Percentiles rank a stretch among this genome's conserved stretches.
These are phyloP conservation scores for Mucor irregularis DNA, from an alignment of 371 early-diverging fungal species.

Conservation along the genomic window DNA sequence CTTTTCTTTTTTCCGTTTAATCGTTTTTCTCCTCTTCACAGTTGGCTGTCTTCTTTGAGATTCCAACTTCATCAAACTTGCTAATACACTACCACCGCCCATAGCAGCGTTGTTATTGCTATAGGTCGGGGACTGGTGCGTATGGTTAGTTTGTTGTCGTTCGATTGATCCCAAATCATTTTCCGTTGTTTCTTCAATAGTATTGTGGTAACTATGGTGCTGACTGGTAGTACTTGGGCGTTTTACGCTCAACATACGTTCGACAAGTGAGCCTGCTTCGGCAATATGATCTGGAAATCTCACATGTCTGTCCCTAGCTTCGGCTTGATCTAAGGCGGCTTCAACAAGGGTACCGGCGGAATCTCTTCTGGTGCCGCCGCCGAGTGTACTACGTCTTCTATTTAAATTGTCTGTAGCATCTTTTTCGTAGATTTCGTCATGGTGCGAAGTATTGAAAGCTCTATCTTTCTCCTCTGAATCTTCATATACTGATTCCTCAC, in stretches of 20 bases:
- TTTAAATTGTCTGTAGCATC: not conserved
- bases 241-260: constrained; percentile 36
- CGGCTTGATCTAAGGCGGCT: constrained; percentile 45
- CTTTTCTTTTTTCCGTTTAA: constrained; percentile 12
- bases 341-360: constrained; percentile 37
- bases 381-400: not conserved
- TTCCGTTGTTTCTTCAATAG: constrained; percentile 5
- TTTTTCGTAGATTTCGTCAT: not conserved
- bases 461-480: not conserved
- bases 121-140: not conserved
- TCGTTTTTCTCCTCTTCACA: constrained; percentile 12
- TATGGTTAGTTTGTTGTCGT: constrained; percentile 1
- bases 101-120: not conserved
- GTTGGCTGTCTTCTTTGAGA: constrained; percentile 12
- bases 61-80: constrained; percentile 46
- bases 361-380: not conserved
- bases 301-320: constrained; percentile 46
- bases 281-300: constrained; percentile 49
- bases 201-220: not conserved
- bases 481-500: constrained; percentile 1
- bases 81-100: constrained; percentile 38
- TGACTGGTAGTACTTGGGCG: not conserved
- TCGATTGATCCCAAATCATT: not conserved
- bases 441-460: not conserved
- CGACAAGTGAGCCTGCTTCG: constrained; percentile 44